phyloP scores from a whole-genome alignment of 2,329 filamentous ascomycete species.

The Magnaporthiopsis poae region DNA sequence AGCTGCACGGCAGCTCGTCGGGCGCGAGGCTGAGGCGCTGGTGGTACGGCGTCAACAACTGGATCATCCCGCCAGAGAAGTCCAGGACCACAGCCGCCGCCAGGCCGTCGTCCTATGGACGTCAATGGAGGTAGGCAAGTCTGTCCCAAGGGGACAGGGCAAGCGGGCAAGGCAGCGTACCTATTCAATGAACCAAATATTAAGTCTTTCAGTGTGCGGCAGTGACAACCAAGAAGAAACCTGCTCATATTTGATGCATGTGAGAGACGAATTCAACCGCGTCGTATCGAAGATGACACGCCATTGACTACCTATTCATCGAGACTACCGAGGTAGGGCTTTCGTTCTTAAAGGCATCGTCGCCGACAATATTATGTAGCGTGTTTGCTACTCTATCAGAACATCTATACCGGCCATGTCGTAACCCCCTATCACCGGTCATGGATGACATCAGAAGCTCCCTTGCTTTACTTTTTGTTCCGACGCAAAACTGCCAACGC shows the following conservation, averaged over 20 bases:
- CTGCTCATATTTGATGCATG: not conserved
- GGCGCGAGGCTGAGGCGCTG: conserved; percentile 74
- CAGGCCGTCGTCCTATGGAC: not conserved
- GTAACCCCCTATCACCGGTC: not conserved
- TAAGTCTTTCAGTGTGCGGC: not conserved
- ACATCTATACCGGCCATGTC: not conserved
- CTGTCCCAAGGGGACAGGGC: not conserved
- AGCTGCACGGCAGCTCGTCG: conserved; percentile 63
- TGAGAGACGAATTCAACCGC: not conserved
- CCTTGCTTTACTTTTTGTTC: not conserved
- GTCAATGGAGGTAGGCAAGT: not conserved
- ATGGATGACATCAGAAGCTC: not conserved
- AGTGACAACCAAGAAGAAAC: not conserved
- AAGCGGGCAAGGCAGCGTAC: not conserved
- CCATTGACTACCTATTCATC: not conserved
- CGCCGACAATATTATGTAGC: not conserved
- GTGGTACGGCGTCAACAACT: conserved; percentile 95
- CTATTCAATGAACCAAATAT: not conserved
- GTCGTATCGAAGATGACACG: not conserved
- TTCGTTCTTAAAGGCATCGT: not conserved
- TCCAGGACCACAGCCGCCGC: not conserved
- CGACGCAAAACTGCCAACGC: not conserved
- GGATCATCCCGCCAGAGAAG: conserved; percentile 52
- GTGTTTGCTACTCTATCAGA: not conserved
- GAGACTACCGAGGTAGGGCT: not conserved